Percentiles rank a stretch among this genome's conserved stretches.
Evolutionary conservation across 2,329 filamentous ascomycete species (phyloP).

Genomic region (Cryphonectria radicalis): DNA sequence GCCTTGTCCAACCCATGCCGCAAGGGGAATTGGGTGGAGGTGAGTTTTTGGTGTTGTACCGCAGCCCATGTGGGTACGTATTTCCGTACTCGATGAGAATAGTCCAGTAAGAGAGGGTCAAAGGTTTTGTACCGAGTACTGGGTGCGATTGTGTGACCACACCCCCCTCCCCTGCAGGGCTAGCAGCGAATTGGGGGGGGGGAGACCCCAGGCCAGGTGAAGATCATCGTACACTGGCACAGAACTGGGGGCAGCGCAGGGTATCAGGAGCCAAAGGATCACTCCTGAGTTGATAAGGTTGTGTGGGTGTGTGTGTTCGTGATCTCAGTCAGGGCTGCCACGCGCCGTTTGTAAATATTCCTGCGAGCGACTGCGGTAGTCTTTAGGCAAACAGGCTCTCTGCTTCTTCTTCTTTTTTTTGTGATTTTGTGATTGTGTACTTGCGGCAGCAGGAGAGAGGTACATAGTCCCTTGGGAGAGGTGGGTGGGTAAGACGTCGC

Average conservation of each 20-base stretch:
- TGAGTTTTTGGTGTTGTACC: neutral
- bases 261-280: neutral
- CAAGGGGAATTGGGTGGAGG: neutral
- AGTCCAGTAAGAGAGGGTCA: neutral
- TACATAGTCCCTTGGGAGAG: neutral
- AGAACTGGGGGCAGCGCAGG: neutral
- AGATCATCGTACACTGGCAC: neutral
- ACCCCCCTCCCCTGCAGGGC: neutral
- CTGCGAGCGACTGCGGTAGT: neutral
- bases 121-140: neutral
- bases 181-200: neutral
- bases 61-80: slow-evolving; percentile 1
- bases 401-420: too few relatives aligned
- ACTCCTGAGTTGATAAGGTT: slow-evolving; percentile 3
- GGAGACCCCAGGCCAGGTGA: neutral
- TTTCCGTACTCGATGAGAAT: neutral
- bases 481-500: neutral
- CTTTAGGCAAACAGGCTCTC: neutral
- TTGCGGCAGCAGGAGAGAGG: neutral
- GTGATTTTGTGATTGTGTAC: neutral
- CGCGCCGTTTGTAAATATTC: neutral
- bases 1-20: neutral
- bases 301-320: neutral
- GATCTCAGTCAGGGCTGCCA: slow-evolving; percentile 4
- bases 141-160: neutral